Evolutionary conservation across 202 grass and related monocot species (phyloP).

Genomic region (Zoysia matrella): DNA sequence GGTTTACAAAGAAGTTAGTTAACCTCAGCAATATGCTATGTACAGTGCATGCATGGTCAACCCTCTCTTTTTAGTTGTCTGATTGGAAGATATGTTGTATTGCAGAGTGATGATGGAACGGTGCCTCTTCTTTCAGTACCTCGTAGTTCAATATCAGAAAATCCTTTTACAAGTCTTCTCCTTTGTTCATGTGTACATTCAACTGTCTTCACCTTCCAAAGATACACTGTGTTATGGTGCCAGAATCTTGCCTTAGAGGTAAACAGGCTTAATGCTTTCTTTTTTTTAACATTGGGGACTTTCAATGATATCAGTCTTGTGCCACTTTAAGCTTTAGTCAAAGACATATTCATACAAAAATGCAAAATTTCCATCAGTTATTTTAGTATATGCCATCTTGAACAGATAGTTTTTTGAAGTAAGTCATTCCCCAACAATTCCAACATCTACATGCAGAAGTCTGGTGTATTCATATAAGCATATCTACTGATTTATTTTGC

Average conservation of each 20-base stretch:
- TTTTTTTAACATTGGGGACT: constrained; percentile 25
- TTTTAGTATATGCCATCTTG: not conserved
- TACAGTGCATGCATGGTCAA: constrained; percentile 3
- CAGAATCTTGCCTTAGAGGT: constrained; percentile 92
- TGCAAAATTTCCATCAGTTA: not conserved
- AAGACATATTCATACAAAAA: not conserved
- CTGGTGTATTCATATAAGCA: not conserved
- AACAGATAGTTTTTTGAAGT: not conserved
- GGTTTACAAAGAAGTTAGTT: constrained; percentile 4
- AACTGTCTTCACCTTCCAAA: constrained; percentile 50
- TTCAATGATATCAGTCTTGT: constrained; percentile 16
- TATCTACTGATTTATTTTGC: not conserved
- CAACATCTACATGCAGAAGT: constrained; percentile 5
- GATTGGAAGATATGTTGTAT: constrained; percentile 45
- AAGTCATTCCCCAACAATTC: not conserved
- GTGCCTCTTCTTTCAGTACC: constrained; percentile 85
- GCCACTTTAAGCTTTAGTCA: constrained; percentile 10
- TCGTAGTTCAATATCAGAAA: constrained; percentile 84
- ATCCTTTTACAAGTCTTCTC: constrained; percentile 97
- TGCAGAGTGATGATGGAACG: constrained; percentile 88
- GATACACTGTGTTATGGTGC: constrained; percentile 65
- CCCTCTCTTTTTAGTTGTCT: constrained; percentile 41
- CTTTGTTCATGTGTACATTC: constrained; percentile 76
- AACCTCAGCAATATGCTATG: not conserved
- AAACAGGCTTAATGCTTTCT: constrained; percentile 16